Evolutionary conservation across 2,329 filamentous ascomycete species (phyloP).

Genomic region (Exophiala alcalophila): DNA sequence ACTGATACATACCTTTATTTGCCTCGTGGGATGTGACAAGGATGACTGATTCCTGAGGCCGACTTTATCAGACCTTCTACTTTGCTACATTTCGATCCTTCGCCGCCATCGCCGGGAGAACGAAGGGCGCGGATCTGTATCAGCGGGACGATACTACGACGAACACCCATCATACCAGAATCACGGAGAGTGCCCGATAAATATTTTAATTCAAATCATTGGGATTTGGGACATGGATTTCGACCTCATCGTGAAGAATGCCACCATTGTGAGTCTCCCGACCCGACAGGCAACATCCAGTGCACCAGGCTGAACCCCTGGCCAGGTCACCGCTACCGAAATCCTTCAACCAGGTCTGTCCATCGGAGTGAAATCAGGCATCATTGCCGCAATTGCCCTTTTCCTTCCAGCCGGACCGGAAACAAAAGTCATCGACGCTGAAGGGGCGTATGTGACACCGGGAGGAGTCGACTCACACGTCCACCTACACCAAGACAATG

Average conservation of each 20-base stretch:
- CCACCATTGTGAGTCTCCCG: constrained; percentile 37
- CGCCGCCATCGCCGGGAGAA: too few relatives aligned
- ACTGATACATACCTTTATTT: too few relatives aligned
- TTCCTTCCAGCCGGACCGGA: constrained; percentile 35
- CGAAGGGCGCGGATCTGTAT: too few relatives aligned
- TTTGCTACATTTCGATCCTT: too few relatives aligned
- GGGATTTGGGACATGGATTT: constrained; percentile 26
- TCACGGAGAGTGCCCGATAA: too few relatives aligned
- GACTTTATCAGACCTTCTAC: too few relatives aligned
- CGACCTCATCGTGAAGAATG: constrained; percentile 44
- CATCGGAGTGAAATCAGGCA: constrained; percentile 49
- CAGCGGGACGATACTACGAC: too few relatives aligned
- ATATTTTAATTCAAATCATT: too few relatives aligned
- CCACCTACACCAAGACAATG: constrained; percentile 48
- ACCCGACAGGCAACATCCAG: constrained; percentile 1
- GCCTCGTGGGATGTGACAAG: too few relatives aligned
- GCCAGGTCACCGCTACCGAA: constrained; percentile 48
- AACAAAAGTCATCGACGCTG: constrained; percentile 45
- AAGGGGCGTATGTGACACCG: constrained; percentile 34
- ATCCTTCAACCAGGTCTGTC: constrained; percentile 44
- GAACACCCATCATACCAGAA: too few relatives aligned
- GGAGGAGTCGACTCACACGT: constrained; percentile 53
- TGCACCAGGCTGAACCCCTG: constrained; percentile 15
- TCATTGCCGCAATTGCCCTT: constrained; percentile 46
- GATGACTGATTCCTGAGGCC: too few relatives aligned